These are phyloP conservation scores for Butyriboletus loyo DNA, from an alignment of 768 basidiomycete genomes.

Conservation along the genomic window DNA sequence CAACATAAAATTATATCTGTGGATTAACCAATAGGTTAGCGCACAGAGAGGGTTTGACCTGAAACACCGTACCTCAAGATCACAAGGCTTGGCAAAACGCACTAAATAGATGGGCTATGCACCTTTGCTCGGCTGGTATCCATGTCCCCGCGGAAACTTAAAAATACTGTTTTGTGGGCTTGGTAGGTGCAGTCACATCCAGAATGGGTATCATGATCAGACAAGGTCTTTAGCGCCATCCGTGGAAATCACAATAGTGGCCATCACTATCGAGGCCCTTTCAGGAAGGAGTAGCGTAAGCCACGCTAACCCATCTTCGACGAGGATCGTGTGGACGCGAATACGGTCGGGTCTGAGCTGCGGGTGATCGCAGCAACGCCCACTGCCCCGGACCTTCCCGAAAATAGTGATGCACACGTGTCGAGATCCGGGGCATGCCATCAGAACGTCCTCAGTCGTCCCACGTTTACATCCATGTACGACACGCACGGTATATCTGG, in stretches of 20 bases:
- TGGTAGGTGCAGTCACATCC: background rate
- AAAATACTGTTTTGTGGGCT: background rate
- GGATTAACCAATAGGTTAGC: background rate
- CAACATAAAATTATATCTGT: background rate
- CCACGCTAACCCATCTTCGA: background rate
- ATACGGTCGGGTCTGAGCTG: background rate
- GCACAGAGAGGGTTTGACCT: background rate
- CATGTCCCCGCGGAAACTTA: background rate
- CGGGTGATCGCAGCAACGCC: constrained; percentile 1
- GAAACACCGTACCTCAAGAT: background rate
- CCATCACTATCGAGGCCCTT: background rate
- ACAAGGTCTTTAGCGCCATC: background rate
- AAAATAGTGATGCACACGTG: background rate
- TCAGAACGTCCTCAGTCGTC: background rate
- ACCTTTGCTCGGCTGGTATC: background rate
- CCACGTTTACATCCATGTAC: background rate
- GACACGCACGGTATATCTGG: background rate
- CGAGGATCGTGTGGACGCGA: background rate
- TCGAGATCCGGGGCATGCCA: background rate
- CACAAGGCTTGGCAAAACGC: background rate
- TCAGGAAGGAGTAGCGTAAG: background rate
- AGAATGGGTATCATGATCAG: background rate
- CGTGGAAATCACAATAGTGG: background rate
- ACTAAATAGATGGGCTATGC: background rate
- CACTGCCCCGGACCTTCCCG: background rate